phyloP scores from a whole-genome alignment of 495 filamentous ascomycete species.

The Echria macrotheca region DNA sequence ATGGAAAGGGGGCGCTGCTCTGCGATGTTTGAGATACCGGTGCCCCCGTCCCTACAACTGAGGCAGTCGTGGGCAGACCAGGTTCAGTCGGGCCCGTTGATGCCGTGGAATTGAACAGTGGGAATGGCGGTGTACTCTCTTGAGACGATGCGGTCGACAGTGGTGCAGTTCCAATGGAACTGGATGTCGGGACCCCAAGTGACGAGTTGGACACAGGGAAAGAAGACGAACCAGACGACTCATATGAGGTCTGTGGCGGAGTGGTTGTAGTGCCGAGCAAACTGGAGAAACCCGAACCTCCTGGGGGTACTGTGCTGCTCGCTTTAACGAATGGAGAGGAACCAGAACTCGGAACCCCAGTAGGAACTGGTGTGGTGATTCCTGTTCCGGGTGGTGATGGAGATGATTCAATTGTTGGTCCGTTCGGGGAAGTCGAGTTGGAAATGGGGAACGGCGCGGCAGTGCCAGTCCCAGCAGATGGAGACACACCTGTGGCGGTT shows the following conservation, averaged over 20 bases:
- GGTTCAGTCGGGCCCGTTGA: not conserved
- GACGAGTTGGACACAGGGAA: conserved; percentile 1
- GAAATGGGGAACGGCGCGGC: conserved; percentile 5
- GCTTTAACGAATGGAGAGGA: no score
- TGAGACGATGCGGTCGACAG: not conserved
- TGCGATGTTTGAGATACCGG: not conserved
- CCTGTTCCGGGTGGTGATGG: no score
- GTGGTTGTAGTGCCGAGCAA: no score
- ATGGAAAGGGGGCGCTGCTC: not conserved
- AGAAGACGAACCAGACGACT: not conserved
- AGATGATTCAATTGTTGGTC: not conserved
- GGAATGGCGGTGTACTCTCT: not conserved
- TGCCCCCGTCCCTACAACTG: not conserved
- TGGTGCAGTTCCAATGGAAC: not conserved
- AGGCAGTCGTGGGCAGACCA: not conserved
- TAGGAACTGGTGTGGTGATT: no score
- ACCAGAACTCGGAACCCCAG: no score
- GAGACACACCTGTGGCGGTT: no score
- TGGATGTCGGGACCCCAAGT: not conserved
- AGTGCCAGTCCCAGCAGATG: no score
- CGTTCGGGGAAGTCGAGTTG: not conserved
- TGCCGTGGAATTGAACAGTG: not conserved
- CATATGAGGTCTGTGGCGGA: no score
- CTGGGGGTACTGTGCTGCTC: no score
- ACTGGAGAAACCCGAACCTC: no score